Conservation (phyloP, 163 green algal species). For the Coccomyxa subellipsoidea region DNA sequence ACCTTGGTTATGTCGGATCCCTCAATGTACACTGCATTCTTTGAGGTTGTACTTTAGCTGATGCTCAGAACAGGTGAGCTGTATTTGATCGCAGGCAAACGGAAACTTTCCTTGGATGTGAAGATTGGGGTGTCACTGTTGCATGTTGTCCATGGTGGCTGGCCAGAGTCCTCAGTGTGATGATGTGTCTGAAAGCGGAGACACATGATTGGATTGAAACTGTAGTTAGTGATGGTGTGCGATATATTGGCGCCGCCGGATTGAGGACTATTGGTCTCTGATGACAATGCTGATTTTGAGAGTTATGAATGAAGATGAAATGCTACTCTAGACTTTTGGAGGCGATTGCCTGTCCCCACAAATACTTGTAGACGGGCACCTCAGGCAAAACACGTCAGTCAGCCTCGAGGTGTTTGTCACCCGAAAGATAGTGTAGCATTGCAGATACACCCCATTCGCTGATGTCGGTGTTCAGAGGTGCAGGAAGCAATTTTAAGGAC, state of each 20-base stretch:
- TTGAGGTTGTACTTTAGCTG: not conserved
- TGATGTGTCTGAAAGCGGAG: not conserved
- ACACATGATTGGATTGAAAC: not conserved
- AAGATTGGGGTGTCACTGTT: not conserved
- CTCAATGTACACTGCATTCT: constrained; percentile 10
- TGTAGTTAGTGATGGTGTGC: not conserved
- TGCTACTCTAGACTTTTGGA: not conserved
- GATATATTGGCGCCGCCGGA: not conserved
- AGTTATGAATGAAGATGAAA: not conserved
- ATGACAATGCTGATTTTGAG: not conserved
- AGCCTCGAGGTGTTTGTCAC: not conserved
- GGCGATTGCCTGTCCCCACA: too few relatives aligned
- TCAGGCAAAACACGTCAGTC: too few relatives aligned
- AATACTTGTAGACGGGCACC: too few relatives aligned
- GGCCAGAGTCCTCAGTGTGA: not conserved
- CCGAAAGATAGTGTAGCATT: not conserved
- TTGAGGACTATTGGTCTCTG: not conserved
- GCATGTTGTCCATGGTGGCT: not conserved
- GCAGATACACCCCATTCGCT: too few relatives aligned
- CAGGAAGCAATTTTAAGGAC: too few relatives aligned
- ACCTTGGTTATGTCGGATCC: not conserved
- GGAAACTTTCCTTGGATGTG: not conserved
- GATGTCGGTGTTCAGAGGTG: too few relatives aligned
- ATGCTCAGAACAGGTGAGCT: not conserved
- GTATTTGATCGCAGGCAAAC: not conserved